Evolutionary conservation across 371 early-diverging fungal genomes (phyloP).

Genomic region (Mucor saturninus): DNA sequence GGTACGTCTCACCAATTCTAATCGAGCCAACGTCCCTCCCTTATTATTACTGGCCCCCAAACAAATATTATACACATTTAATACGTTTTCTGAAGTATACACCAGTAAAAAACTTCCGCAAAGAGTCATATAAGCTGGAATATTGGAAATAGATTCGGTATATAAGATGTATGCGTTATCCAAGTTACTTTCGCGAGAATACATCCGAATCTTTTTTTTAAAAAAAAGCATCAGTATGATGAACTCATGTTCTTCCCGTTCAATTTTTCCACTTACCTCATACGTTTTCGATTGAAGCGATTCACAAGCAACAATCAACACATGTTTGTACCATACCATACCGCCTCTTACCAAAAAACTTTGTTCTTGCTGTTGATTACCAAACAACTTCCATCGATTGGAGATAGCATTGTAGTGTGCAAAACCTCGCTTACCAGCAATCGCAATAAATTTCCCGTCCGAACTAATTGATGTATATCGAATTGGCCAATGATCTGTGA

Average conservation of each 20-base stretch:
- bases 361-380: constrained; percentile 85
- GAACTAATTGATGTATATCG: constrained; percentile 71
- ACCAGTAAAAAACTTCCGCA: constrained; percentile 65
- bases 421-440: constrained; percentile 82
- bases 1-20: constrained; percentile 68
- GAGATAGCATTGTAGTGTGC: constrained; percentile 77
- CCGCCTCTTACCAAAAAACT: constrained; percentile 76
- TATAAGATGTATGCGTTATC: constrained; percentile 67
- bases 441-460: constrained; percentile 76
- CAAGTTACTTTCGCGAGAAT: constrained; percentile 79
- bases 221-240: background rate
- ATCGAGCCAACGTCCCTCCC: constrained; percentile 21
- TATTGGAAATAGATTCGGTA: constrained; percentile 48
- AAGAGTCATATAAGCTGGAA: constrained; percentile 62
- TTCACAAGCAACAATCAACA: constrained; percentile 72
- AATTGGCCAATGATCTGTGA: constrained; percentile 86
- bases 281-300: constrained; percentile 44
- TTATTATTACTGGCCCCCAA: constrained; percentile 5
- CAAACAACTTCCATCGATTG: constrained; percentile 86
- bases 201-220: constrained; percentile 60
- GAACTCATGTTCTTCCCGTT: background rate
- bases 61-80: constrained; percentile 48
- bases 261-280: constrained; percentile 58
- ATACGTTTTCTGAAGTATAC: constrained; percentile 73
- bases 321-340: constrained; percentile 77